Conservation (phyloP, 768 basidiomycete genomes). For the Termitomyces bulborhizus region DNA sequence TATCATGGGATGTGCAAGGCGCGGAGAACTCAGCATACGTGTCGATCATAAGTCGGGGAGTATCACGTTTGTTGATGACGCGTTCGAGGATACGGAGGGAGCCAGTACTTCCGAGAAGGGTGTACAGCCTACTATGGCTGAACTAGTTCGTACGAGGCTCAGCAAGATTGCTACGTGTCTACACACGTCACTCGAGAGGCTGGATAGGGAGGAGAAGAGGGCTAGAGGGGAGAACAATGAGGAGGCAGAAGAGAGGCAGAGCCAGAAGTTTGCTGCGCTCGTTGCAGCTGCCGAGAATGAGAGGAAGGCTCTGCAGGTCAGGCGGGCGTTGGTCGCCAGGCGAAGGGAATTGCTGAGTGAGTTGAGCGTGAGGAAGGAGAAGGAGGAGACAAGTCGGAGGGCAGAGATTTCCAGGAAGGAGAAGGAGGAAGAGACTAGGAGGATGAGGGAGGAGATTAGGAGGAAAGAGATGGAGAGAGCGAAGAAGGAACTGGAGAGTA, state of each 20-base stretch:
- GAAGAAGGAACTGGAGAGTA: slow-evolving; percentile 71
- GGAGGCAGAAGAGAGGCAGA: slow-evolving; percentile 48
- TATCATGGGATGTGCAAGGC: slow-evolving; percentile 85
- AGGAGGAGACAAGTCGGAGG: slow-evolving; percentile 76
- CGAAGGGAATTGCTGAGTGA: slow-evolving; percentile 81
- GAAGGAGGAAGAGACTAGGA: slow-evolving; percentile 62
- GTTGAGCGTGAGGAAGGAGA: slow-evolving; percentile 78
- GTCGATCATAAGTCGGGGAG: slow-evolving; percentile 86
- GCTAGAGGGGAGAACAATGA: slow-evolving; percentile 16
- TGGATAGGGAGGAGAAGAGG: slow-evolving; percentile 44
- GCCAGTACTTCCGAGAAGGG: slow-evolving; percentile 31
- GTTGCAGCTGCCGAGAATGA: slow-evolving; percentile 65
- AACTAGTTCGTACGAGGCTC: slow-evolving; percentile 73
- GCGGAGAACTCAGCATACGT: slow-evolving; percentile 79
- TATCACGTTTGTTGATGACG: slow-evolving; percentile 79
- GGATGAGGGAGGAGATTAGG: slow-evolving; percentile 57
- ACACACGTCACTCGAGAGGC: slow-evolving; percentile 56
- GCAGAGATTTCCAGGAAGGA: slow-evolving; percentile 62
- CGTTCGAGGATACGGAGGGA: slow-evolving; percentile 37
- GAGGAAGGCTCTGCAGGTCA: slow-evolving; percentile 68
- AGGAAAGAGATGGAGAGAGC: slow-evolving; percentile 60
- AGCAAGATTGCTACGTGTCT: slow-evolving; percentile 69
- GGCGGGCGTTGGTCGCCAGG: slow-evolving; percentile 79
- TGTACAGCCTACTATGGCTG: slow-evolving; percentile 67
- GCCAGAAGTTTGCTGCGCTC: slow-evolving; percentile 51